Evolutionary conservation across 768 basidiomycete species (phyloP).

Genomic region (Amanita brunnescens): DNA sequence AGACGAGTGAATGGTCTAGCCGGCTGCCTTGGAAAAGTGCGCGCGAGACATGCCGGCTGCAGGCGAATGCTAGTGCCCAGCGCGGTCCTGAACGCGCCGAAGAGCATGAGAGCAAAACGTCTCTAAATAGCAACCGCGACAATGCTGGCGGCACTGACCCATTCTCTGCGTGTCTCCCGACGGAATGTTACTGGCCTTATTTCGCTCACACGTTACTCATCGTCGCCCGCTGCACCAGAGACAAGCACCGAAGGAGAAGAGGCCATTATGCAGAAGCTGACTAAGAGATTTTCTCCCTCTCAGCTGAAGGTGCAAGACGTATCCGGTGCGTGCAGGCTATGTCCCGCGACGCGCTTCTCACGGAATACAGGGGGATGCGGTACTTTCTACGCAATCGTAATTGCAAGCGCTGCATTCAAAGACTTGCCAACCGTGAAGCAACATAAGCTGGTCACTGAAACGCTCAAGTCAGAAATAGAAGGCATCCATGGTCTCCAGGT

Average conservation of each 20-base stretch:
- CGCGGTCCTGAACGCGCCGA: constrained; percentile 6
- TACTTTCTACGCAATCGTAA: constrained; percentile 89
- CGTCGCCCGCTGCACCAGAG: constrained; percentile 13
- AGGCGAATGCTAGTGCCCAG: background rate
- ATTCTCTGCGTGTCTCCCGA: constrained; percentile 5
- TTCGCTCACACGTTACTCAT: background rate
- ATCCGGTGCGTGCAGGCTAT: constrained; percentile 56
- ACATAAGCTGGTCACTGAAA: constrained; percentile 81
- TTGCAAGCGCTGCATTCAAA: constrained; percentile 79
- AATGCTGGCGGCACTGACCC: constrained; percentile 8
- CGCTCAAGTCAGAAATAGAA: constrained; percentile 81
- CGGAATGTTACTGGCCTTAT: background rate
- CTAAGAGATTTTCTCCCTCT: constrained; percentile 66
- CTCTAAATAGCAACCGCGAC: constrained; percentile 10
- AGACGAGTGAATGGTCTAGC: background rate
- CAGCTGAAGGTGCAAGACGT: constrained; percentile 85
- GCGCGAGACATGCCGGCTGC: background rate
- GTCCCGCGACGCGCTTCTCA: background rate
- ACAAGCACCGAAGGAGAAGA: constrained; percentile 54
- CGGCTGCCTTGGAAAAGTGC: background rate
- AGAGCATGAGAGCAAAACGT: background rate
- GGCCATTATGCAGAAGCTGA: constrained; percentile 64
- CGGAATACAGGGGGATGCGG: constrained; percentile 78
- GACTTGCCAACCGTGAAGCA: constrained; percentile 87
- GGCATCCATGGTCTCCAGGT: constrained; percentile 94